Evolutionary conservation across 208 protist species (phyloP), one percentile per base, ranked within the genome.

Genomic region (Borovskyia barvae): DNA sequence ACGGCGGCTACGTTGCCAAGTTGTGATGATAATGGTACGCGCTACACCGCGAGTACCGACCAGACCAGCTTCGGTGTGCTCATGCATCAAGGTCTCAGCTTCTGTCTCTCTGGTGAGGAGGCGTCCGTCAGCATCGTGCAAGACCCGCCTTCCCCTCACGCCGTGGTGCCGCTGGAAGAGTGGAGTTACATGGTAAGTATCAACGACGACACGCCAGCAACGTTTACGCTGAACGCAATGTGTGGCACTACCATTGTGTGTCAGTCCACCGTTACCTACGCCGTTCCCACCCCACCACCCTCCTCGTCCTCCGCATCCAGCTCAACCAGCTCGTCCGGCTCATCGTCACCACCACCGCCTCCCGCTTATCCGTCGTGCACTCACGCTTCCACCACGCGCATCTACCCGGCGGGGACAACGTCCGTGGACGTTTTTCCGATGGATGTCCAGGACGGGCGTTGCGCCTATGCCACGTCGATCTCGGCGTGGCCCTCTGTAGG

Each of bases 151-250:
- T 8, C 37, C 2, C 66, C 66, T 1, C 50, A 59, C 53, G 40
- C 59, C 14, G 58, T 73, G 20, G 26, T 83, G 11, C 32, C 71
- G 3, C 62, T 60, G 19, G 55, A 35, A 15, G 69, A 59, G 6
- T 90, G 82, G 82, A 58, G 24, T 5, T 90, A 77, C 65, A 17
- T 71, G 20, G 46, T 70, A 28, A 50, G 52, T 15, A 47, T 72
- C 0, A 66, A 67, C 47, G 6, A 51, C 63, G 11, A 53, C 25
- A 61, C 15, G 11, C 41, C 28, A 30, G 36, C 33, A 12, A 62
- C 52, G 17, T 75, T 90, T 43, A 75, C 69, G 17, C 35, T 81
- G 2, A 58, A 72, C 26, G 82, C 78, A 6, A 51, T 69, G 28
- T 88, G 76, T 36, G 66, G 56, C 24, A 36, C 19, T 0, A 46